Evolutionary conservation across 768 basidiomycete genomes (phyloP), one percentile per base, ranked within the genome.

Genomic region (Termitomyces eurrhizus): DNA sequence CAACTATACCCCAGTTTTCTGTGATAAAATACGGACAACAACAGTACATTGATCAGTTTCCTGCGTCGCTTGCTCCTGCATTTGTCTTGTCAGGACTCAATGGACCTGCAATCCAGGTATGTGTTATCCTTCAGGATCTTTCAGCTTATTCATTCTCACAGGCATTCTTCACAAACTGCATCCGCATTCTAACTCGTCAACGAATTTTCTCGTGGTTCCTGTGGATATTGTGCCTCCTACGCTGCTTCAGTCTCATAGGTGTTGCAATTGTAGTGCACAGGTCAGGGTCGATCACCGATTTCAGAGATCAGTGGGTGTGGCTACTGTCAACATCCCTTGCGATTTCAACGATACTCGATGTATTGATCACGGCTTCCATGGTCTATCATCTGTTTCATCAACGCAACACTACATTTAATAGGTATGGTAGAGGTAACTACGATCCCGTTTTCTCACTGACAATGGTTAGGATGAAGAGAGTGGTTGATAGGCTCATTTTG

Each of bases 141-240:
- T 7, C 13, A 42, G 33, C 29, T 41, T 24, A 41, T 8, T 44
- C 7, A 36, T 58, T 32, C 35, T 12, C 44, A 39, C 24, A 65
- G 64, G 58, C 61, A 8, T 65, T 65, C 51, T 65, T 65, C 24
- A 55, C 55, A 24, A 41, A 62, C 18, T 58, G 64, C 16, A 49
- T 64, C 21, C 44, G 29, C 12, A 52, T 36, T 8, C 57, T 64
- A 3, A 26, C 52, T 1, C 36, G 6, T 18, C 52, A 53, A 39
- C 24, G 3, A 16, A 39, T 26, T 0, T 11, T 53, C 14, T 26
- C 37, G 4, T 39, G 52, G 36, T 53, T 18, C 16, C 37, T 53
- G 9, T 62, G 57, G 61, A 7, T 46, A 2, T 50, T 62, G 52
- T 29, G 57, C 32, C 13, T 59, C 32, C 16, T 62, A 32, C 57